A percentile compares a stretch with the other conserved stretches of the same genome.
Evolutionary conservation across 345 rosid species (phyloP).

Genomic region (Cardamine occulta): DNA sequence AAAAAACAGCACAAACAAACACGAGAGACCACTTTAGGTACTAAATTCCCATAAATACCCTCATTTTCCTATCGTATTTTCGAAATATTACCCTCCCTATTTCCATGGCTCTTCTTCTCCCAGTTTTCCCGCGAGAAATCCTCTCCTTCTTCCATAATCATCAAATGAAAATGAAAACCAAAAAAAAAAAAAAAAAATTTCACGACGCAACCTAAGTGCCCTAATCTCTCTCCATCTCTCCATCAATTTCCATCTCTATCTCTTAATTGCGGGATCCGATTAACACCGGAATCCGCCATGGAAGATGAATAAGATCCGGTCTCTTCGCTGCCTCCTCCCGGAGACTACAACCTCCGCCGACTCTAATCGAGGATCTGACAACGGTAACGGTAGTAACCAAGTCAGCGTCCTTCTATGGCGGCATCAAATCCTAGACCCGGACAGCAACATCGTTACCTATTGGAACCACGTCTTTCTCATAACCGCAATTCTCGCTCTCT

Average conservation of each 20-base stretch:
- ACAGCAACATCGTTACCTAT: constrained; percentile 72
- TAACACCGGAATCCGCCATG: constrained; percentile 58
- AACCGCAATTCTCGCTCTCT: constrained; percentile 74
- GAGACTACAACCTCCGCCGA: constrained; percentile 49
- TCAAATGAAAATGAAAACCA: constrained; percentile 16
- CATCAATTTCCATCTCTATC: background rate
- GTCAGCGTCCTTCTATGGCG: constrained; percentile 64
- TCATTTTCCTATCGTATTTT: background rate
- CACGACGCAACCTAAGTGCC: background rate
- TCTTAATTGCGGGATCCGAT: constrained; percentile 49
- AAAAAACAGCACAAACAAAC: background rate
- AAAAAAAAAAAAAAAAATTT: background rate
- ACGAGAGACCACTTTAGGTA: too few relatives aligned
- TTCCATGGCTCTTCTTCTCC: constrained; percentile 21
- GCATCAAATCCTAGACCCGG: constrained; percentile 85
- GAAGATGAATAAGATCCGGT: constrained; percentile 54
- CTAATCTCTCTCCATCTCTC: constrained; percentile 12
- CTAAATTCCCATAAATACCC: constrained; percentile 1
- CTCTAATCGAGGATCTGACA: constrained; percentile 32
- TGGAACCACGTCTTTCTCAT: constrained; percentile 92
- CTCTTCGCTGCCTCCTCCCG: constrained; percentile 46
- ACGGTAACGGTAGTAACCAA: constrained; percentile 30
- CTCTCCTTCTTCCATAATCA: constrained; percentile 33
- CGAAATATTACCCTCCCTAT: constrained; percentile 14
- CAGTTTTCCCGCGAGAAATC: constrained; percentile 48